Base-by-base conservation (phyloP, 768 basidiomycete genomes). In the Suillus alpinus region DNA sequence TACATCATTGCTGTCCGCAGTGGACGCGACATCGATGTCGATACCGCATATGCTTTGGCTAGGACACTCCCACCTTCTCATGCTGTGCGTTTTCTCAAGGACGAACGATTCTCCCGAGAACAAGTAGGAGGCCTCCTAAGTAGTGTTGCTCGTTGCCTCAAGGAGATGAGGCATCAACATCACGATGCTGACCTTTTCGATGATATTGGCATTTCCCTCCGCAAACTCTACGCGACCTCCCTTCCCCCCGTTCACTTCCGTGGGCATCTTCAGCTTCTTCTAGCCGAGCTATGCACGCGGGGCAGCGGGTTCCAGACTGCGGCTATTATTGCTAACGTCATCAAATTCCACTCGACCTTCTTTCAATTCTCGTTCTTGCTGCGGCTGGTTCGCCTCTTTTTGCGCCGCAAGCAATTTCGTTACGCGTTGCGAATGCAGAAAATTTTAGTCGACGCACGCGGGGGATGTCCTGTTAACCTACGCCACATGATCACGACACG, bases 181-280 rank as follows among this genome's bases (percentile, higher is more conserved):
- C 65, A 77, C 1, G 67, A 75, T 16, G 57, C 72, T 6, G 53
- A 57, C 5, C 65, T 76, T 31, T 75, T 76, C n/a, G 60, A 66
- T 26, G 62, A 68, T 5, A 55, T 86, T 29, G 74, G 69, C 12
- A 61, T 76, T n/a, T 67, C 67, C 6, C 66, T 86, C 40, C 62
- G 61, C 47, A 67, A 65, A 2, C 59, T 82, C 37, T 86, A 81
- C 59, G 47, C 62, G 9, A 67, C 66, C 3, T 69, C 65, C 4
- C 63, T 65, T 18, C 80, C 81, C 0, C 68, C 75, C 0, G 63
- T 69, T 62, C 81, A 80, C 58, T 78, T 80, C 64, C 80, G 78
- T 53, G 66, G 69, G 36, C 63, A 68, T n/a, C 67, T 86, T 37
- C 78, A 82, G 12, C 80, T 77, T 56, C 75, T 83, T 31, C 70